Evolutionary conservation across 208 protist genomes (phyloP).

Genomic region (Trichomonas gallinae): DNA sequence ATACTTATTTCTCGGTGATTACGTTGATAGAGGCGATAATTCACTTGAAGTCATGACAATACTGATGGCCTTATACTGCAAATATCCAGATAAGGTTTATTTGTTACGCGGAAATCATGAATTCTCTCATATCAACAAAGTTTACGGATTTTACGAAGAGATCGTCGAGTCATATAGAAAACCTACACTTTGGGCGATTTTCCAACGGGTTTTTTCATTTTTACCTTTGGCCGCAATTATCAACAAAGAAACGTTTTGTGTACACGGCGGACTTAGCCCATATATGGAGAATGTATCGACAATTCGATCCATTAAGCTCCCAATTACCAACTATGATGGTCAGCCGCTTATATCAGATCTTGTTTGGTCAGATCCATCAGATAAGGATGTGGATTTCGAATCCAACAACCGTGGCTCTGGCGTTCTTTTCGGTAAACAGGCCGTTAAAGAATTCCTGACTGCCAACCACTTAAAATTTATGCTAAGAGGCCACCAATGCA

Average conservation of each 20-base stretch:
- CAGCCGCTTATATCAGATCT: slow-evolving; percentile 80
- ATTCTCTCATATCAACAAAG: slow-evolving; percentile 71
- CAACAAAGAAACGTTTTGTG: slow-evolving; percentile 53
- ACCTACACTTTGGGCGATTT: slow-evolving; percentile 76
- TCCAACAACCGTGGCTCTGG: slow-evolving; percentile 93
- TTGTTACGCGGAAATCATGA: slow-evolving; percentile 80
- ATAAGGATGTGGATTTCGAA: slow-evolving; percentile 55
- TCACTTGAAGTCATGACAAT: slow-evolving; percentile 69
- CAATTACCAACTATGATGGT: slow-evolving; percentile 35
- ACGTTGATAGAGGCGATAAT: slow-evolving; percentile 32
- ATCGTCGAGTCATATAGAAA: slow-evolving; percentile 41
- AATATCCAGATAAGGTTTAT: slow-evolving; percentile 64
- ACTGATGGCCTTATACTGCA: slow-evolving; percentile 63
- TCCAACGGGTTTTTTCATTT: slow-evolving; percentile 98
- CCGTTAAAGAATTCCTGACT: slow-evolving; percentile 75
- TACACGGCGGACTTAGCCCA: slow-evolving; percentile 64
- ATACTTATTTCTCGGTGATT: slow-evolving; percentile 78
- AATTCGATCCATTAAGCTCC: slow-evolving; percentile 54
- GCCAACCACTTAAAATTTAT: background rate
- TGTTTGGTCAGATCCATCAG: slow-evolving; percentile 80
- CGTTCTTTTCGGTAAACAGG: slow-evolving; percentile 88
- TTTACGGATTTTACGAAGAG: slow-evolving; percentile 97
- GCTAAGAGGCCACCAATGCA: background rate
- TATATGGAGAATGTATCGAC: slow-evolving; percentile 58
- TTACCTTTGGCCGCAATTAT: slow-evolving; percentile 83